Conservation (phyloP, 768 basidiomycete genomes). For the Phaeotremella skinneri region DNA sequence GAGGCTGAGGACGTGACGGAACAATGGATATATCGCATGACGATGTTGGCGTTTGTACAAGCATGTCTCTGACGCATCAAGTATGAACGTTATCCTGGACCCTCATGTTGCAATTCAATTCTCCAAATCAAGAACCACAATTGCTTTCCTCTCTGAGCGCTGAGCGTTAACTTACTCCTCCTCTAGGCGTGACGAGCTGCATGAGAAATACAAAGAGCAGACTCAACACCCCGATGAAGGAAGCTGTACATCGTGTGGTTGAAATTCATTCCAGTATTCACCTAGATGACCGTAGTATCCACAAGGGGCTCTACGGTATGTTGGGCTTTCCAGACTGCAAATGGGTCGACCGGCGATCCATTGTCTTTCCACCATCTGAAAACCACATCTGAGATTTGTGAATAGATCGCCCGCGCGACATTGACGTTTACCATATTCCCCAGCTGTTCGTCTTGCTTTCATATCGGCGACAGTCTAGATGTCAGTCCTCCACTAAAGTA, state of each 20-base stretch:
- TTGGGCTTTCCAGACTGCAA: conserved; percentile 6
- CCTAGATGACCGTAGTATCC: background rate
- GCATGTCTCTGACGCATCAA: background rate
- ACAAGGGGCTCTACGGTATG: conserved; percentile 8
- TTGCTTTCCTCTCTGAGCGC: too few relatives aligned
- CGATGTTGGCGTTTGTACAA: background rate
- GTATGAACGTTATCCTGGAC: too few relatives aligned
- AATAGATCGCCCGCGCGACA: conserved; percentile 22
- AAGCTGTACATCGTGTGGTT: background rate
- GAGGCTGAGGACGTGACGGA: background rate
- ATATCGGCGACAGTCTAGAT: background rate
- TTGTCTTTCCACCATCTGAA: conserved; percentile 25
- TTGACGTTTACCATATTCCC: conserved; percentile 28
- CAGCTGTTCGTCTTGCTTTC: conserved; percentile 17
- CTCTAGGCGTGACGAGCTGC: background rate
- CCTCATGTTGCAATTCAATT: too few relatives aligned
- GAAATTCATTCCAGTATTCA: background rate
- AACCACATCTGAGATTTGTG: conserved; percentile 13
- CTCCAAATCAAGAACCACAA: too few relatives aligned
- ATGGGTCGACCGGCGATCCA: conserved; percentile 11
- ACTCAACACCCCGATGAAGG: background rate
- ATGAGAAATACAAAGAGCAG: background rate
- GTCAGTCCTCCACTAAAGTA: too few relatives aligned
- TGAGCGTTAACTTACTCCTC: background rate
- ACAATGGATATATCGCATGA: background rate